Evolutionary conservation across 805 yeast genomes (phyloP).

Genomic region (Priceomyces haplophilus): DNA sequence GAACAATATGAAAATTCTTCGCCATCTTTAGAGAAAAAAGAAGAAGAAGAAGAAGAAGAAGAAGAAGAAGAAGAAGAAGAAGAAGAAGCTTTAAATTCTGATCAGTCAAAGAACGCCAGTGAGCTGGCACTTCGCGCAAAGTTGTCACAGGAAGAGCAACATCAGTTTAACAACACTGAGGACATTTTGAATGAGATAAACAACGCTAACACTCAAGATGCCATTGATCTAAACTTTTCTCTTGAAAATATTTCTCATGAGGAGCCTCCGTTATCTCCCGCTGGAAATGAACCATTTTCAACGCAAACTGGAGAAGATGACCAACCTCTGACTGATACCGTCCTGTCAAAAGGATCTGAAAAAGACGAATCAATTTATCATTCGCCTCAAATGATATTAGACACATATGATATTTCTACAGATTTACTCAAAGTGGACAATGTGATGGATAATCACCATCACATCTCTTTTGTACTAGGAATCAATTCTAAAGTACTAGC

Average conservation of each 20-base stretch:
- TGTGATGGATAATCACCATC: constrained; percentile 48
- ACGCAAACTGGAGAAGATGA: neutral
- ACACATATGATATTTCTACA: constrained; percentile 29
- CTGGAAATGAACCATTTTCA: constrained; percentile 5
- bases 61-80: constrained; percentile 5
- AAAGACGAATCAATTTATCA: neutral
- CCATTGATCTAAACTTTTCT: constrained; percentile 18
- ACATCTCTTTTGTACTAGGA: constrained; percentile 78
- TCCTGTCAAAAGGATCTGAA: neutral
- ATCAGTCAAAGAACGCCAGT: neutral
- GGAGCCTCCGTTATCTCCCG: constrained; percentile 33
- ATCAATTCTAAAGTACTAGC: constrained; percentile 67
- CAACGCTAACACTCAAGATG: constrained; percentile 40
- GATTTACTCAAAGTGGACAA: constrained; percentile 37
- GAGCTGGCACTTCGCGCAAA: neutral
- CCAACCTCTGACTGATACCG: neutral
- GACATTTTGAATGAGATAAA: constrained; percentile 39
- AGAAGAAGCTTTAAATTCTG: neutral
- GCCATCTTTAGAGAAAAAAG: constrained; percentile 8
- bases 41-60: constrained; percentile 14
- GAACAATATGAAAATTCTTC: neutral
- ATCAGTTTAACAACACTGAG: constrained; percentile 23
- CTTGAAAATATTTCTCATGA: constrained; percentile 18
- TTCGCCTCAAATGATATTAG: constrained; percentile 18
- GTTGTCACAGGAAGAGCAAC: neutral